Evolutionary conservation across 768 basidiomycete species (phyloP).

Genomic region (Ramaria rubella): DNA sequence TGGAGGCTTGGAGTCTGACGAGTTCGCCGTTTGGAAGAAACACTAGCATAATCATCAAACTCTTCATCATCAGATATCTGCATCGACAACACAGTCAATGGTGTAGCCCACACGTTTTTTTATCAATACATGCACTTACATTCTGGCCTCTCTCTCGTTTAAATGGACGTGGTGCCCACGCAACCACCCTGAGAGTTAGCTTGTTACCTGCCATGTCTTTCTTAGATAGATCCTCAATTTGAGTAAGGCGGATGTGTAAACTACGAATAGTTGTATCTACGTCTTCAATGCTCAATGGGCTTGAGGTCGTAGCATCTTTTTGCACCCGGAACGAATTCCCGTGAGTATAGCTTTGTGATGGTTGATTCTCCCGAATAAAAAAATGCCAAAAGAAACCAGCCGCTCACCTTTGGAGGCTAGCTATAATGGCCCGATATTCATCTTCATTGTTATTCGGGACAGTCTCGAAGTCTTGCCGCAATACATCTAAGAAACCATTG

Average conservation of each 20-base stretch:
- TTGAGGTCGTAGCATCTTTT: not conserved
- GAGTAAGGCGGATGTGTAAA: not conserved
- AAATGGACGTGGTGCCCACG: not conserved
- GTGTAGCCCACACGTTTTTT: too few relatives aligned
- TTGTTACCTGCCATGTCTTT: not conserved
- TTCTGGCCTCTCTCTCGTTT: not conserved
- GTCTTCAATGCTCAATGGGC: not conserved
- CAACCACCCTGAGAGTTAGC: not conserved
- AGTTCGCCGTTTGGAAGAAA: too few relatives aligned
- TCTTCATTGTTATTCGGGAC: not conserved
- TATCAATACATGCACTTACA: too few relatives aligned
- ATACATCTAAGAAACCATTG: not conserved
- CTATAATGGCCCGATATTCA: not conserved
- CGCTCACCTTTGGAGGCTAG: not conserved
- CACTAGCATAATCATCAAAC: too few relatives aligned
- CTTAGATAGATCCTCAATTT: not conserved
- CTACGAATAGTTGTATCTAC: not conserved
- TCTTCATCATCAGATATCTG: too few relatives aligned
- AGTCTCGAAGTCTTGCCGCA: not conserved
- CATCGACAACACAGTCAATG: too few relatives aligned
- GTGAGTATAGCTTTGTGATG: not conserved
- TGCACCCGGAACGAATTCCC: not conserved
- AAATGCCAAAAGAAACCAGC: not conserved
- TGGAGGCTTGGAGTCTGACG: too few relatives aligned
- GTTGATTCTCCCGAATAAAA: not conserved